A percentile compares a stretch with the other conserved stretches of the same genome.
Evolutionary conservation across 495 filamentous ascomycete genomes (phyloP).

Genomic region (Tuber calosporum): DNA sequence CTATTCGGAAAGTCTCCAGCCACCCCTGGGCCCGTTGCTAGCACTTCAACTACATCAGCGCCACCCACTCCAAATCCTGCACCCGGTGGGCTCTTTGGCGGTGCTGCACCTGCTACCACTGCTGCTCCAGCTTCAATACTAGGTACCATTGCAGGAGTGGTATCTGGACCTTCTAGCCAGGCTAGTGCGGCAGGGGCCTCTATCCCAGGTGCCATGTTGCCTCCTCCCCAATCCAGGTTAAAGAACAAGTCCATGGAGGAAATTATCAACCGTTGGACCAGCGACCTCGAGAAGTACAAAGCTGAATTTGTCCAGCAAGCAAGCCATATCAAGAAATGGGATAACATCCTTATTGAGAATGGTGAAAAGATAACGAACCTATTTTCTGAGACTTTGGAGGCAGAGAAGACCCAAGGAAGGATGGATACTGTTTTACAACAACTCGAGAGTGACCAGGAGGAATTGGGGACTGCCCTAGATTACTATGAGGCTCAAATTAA

Average conservation of each 20-base stretch:
- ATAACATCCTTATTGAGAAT: slow-evolving; percentile 83
- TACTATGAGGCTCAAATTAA: slow-evolving; percentile 86
- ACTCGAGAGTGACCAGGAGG: slow-evolving; percentile 87
- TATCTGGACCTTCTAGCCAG: slow-evolving; percentile 7
- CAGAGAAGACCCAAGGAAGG: slow-evolving; percentile 79
- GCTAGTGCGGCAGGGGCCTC: slow-evolving; percentile 13
- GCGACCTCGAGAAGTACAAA: slow-evolving; percentile 88
- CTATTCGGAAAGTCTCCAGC: slow-evolving; percentile 27
- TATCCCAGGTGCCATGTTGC: slow-evolving; percentile 14
- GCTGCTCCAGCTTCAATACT: slow-evolving; percentile 24
- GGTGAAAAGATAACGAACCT: slow-evolving; percentile 85
- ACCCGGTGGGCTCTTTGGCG: slow-evolving; percentile 23
- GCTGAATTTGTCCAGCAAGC: slow-evolving; percentile 90
- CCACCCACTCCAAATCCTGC: slow-evolving; percentile 4
- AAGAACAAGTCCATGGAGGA: slow-evolving; percentile 99
- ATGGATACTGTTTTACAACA: slow-evolving; percentile 80
- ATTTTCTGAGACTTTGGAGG: slow-evolving; percentile 77
- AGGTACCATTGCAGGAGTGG: slow-evolving; percentile 28
- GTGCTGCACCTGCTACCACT: slow-evolving; percentile 16
- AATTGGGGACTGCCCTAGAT: slow-evolving; percentile 74
- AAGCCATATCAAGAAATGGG: slow-evolving; percentile 78
- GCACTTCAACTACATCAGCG: slow-evolving; percentile 15
- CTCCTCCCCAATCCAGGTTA: slow-evolving; percentile 58
- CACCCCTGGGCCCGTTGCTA: slow-evolving; percentile 4
- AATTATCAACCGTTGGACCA: slow-evolving; percentile 96